Evolutionary conservation across 495 filamentous ascomycete species (phyloP), one percentile per base, ranked within the genome.

Genomic region (Tuber calosporum): DNA sequence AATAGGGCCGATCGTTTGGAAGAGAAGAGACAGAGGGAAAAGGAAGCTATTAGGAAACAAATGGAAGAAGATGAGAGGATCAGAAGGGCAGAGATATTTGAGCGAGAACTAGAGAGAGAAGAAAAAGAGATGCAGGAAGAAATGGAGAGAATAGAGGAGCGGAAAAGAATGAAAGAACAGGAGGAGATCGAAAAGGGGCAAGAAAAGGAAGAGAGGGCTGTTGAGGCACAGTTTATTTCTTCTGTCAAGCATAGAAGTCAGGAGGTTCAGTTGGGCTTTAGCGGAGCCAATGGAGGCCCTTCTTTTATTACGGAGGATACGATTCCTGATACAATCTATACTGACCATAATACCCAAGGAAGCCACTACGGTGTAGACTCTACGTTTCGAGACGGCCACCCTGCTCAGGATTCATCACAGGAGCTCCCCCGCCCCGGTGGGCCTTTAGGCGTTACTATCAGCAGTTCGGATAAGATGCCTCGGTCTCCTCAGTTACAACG

Each of bases 251-350:
- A 53, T n/a, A 53, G 45, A 53, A 53, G 45, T 53, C 45, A 53
- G 22, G 53, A 45, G 67, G 75, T 74, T 69, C 74, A 77, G 77
- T 72, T 77, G 75, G 81, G 79, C 74, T 48, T 53, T 72, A 78
- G 80, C 72, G 75, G 75, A 73, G 76, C 75, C 39, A 72, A 69
- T 20, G 77, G 74, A 69, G 80, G 75, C 74, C 73, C 73, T 69
- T 82, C 68, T 79, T 83, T 84, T 80, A 79, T 68, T 34, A 74
- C 67, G 30, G 72, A 38, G 37, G 68, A 69, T 70, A 73, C 76
- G 9, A 77, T 77, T 22, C 62, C 68, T 4, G 74, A 77, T 67
- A 45, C 75, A 1, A 62, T 69, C 20, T 53, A 53, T 53, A 53
- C 45, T 26, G 45, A 53, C 45, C 8, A 53, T 53, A 53, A 53